Base-by-base conservation (phyloP, 1,284 basidiomycete genomes). In the Psilocybe mexicana region DNA sequence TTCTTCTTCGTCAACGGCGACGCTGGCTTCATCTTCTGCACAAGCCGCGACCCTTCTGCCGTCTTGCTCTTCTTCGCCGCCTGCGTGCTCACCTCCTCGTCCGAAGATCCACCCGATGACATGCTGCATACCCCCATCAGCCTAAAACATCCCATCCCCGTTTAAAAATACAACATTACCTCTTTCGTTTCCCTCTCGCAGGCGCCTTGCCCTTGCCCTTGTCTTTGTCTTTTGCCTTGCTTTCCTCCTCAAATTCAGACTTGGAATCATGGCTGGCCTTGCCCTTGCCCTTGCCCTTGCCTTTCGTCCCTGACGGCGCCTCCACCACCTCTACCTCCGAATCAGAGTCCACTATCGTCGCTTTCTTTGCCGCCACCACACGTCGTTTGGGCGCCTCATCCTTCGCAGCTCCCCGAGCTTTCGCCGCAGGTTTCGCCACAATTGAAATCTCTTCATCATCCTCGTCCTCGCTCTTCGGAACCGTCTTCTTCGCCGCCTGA, bases 1-100 rank as follows among this genome's bases (percentile, higher is more conserved):
- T 76, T 64, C 71, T 79, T 82, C 57, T 70, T 75, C 61, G 77
- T 77, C 8, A 73, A 71, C n/a, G 79, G 78, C 35, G 76, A 79
- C 23, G 78, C 78, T 0, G 78, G 75, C 65, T 82, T 82, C 72
- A 80, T 83, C 65, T 74, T 80, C 66, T 76, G 76, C 28, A 85
- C 82, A n/a, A 81, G 72, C 30, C 28, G 10, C 43, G 18, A 23
- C 18, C 43, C 10, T 23, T 12, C 26, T 12, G 24, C n/a, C 46
- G 46, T 48, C 46, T 48, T 48, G 6, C 28, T 23, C 63, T 84
- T 86, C 36, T 88, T 87, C 45, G 87, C 67, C 2, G 73, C 81
- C 65, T 84, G 82, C 49, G 72, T 60, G 42, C 76, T 76, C 8
- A 79, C 81, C 12, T 72, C 69, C 43, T 79, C 80, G 43, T 80